Percentiles rank a stretch among this genome's conserved stretches.
phyloP scores from a whole-genome alignment of 208 protist species.

The Herpetomonas samuelpessoai region DNA sequence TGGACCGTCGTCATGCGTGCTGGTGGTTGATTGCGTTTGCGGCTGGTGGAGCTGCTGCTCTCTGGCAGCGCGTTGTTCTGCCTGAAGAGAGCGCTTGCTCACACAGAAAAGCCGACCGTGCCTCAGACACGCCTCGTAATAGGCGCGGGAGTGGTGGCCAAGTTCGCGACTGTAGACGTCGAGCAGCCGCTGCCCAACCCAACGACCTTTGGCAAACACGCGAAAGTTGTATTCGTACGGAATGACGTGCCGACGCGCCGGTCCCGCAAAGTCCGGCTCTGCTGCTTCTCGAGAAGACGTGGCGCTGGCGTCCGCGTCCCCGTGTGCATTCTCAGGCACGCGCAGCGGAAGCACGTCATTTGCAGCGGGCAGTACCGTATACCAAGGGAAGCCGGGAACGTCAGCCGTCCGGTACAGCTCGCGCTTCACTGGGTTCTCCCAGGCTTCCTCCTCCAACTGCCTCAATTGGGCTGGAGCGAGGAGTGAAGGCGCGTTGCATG shows the following conservation, averaged over 20 bases:
- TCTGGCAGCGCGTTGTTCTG: background rate
- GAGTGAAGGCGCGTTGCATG: too few relatives aligned
- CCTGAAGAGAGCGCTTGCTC: background rate
- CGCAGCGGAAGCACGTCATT: too few relatives aligned
- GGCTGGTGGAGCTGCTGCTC: background rate
- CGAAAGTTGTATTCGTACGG: conserved; percentile 91
- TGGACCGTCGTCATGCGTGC: too few relatives aligned
- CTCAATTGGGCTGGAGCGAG: conserved; percentile 21
- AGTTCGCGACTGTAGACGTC: conserved; percentile 91
- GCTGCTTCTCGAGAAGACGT: too few relatives aligned
- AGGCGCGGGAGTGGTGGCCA: conserved; percentile 63
- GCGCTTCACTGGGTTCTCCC: conserved; percentile 26
- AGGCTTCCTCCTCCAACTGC: conserved; percentile 53
- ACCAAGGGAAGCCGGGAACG: conserved; percentile 76
- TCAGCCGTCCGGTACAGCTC: conserved; percentile 57
- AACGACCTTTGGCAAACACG: conserved; percentile 92
- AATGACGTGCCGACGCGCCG: conserved; percentile 64
- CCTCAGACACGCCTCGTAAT: conserved; percentile 84
- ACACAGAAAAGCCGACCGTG: conserved; percentile 62
- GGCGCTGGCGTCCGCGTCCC: too few relatives aligned
- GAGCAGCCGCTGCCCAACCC: conserved; percentile 84
- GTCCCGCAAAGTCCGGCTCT: background rate
- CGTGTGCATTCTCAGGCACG: too few relatives aligned
- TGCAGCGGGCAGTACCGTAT: conserved; percentile 47
- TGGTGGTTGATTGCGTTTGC: too few relatives aligned